These are phyloP conservation scores for Curvularia verruculosa DNA, from an alignment of 2,329 filamentous ascomycete genomes.

Conservation along the genomic window DNA sequence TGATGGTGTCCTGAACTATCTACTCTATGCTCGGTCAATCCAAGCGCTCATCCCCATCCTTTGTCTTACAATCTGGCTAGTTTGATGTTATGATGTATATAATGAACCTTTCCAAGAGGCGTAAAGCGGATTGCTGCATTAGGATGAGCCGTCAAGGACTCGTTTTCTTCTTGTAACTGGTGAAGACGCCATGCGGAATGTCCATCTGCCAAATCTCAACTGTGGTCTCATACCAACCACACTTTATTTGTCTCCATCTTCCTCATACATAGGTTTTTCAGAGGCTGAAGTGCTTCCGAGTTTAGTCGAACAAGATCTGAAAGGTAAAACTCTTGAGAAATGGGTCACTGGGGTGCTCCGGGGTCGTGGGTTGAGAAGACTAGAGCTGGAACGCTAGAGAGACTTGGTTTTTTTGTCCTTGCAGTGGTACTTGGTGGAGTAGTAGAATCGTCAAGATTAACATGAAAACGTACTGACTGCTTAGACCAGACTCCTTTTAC, in stretches of 20 bases:
- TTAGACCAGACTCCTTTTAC: neutral
- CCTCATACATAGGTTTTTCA: neutral
- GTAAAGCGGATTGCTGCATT: neutral
- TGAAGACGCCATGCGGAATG: no score
- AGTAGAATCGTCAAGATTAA: neutral
- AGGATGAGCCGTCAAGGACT: neutral
- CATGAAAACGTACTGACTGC: neutral
- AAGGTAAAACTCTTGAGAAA: neutral
- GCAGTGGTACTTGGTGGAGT: neutral
- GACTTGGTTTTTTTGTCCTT: neutral
- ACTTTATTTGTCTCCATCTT: neutral
- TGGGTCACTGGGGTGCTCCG: neutral
- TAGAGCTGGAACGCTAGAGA: neutral
- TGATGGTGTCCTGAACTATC: neutral
- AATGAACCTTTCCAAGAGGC: neutral
- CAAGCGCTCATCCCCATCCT: neutral
- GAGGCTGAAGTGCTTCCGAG: neutral
- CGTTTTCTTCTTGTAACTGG: neutral
- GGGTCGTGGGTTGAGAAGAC: neutral
- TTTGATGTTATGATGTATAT: neutral
- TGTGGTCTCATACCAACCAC: neutral
- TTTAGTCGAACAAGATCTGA: neutral
- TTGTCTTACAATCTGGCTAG: neutral
- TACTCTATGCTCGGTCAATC: neutral
- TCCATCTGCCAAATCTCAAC: no score